Conservation (phyloP, 2,329 filamentous ascomycete species). For the Calycina herbarum region DNA sequence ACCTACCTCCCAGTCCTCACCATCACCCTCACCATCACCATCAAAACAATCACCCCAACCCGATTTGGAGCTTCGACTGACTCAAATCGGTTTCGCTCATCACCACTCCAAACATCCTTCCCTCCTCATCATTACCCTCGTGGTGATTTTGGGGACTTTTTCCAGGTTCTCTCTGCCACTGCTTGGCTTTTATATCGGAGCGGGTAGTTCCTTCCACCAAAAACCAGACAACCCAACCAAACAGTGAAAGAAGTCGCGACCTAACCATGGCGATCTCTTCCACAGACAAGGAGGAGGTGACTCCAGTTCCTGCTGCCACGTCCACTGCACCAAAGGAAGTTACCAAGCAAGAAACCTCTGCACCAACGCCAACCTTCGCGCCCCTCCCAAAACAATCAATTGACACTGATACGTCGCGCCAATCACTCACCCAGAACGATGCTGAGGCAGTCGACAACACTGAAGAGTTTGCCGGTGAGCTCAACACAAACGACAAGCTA, state of each 20-base stretch:
- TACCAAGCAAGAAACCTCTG: too few relatives aligned
- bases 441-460: conserved; percentile 29
- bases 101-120: too few relatives aligned
- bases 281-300: background rate
- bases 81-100: too few relatives aligned
- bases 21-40: too few relatives aligned
- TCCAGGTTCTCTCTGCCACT: background rate
- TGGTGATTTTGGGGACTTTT: background rate
- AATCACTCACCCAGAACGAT: conserved; percentile 5
- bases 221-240: background rate
- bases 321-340: background rate
- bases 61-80: too few relatives aligned
- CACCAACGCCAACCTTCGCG: too few relatives aligned
- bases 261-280: background rate
- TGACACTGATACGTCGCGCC: conserved; percentile 20
- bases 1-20: too few relatives aligned
- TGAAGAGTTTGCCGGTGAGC: conserved; percentile 56
- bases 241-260: background rate
- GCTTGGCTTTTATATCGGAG: background rate
- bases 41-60: too few relatives aligned
- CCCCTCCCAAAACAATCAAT: conserved; percentile 15
- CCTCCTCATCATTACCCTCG: background rate
- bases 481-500: conserved; percentile 56
- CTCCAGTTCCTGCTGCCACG: background rate
- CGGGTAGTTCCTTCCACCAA: background rate